Base-by-base conservation (phyloP, 2,329 filamentous ascomycete species). In the Curvularia lunata region DNA sequence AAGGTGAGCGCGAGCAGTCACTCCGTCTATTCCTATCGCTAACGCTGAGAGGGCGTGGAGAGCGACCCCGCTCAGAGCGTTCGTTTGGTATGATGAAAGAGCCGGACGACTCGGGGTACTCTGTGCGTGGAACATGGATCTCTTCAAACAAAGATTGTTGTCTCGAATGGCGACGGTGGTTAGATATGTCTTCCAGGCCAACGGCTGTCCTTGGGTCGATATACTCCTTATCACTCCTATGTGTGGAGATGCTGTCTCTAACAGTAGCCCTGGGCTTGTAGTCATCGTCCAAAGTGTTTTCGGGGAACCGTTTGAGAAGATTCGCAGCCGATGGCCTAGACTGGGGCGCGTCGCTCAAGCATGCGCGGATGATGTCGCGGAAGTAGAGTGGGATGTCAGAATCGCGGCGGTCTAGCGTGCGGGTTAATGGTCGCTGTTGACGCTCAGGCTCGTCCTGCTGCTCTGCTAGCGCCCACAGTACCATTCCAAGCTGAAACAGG, bases 401-500 rank as follows among this genome's bases (percentile, higher is more conserved):
- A 13, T 63, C 65, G 27, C 63, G 62, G 6, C 67, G 65, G 7
- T 64, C 62, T 25, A 72, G 58, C 1, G 66, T 63, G 19, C 62
- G 62, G 82, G 10, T 83, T 75, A 48, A 86, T 0, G 93, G 93
- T 19, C 91, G 85, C 41, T 84, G 85, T 58, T 90, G 88, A 19
- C 86, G 83, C 74, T 98, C 95, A 1, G 95, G 95, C 70, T 98
- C 94, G 69, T 98, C 94, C 54, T 93, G 86, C 65, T 94, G 86
- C 71, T 89, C 90, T 1, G 92, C 94, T 45, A 99, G 80, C 21
- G 91, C 92, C 92, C 94, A 99, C 2, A 99, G 80, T 1, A 97
- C 92, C 95, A 99, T 99, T 5, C 95, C 95, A 5, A 98, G 84
- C 77, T 99, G 95, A 71, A 90, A 99, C 1, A 99, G 82, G 77